Conservation (phyloP, 2,329 filamentous ascomycete species). For the Aspergillus sp. region DNA sequence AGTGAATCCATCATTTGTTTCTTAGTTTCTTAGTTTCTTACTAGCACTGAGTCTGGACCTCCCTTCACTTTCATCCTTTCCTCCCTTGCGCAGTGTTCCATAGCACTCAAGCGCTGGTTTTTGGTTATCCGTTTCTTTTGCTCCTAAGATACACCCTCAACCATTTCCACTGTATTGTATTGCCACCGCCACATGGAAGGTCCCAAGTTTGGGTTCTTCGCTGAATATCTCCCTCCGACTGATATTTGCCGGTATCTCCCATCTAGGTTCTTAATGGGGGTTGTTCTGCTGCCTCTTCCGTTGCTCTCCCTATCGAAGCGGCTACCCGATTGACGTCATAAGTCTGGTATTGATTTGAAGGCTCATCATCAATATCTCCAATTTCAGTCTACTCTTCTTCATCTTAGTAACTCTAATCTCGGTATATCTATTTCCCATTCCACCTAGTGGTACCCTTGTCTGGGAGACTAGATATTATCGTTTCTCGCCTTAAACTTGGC, state of each 20-base stretch:
- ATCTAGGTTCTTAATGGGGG: conserved; percentile 2
- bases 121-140: conserved; percentile 3
- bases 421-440: neutral
- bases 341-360: neutral
- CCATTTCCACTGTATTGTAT: neutral
- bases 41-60: neutral
- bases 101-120: neutral
- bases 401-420: neutral
- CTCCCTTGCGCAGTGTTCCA: neutral
- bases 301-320: neutral
- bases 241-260: neutral
- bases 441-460: neutral
- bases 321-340: conserved; percentile 1
- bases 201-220: neutral
- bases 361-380: neutral
- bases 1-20: too few species aligned
- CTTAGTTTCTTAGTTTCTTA: neutral
- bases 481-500: neutral
- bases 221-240: neutral
- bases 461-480: neutral
- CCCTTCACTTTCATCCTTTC: neutral
- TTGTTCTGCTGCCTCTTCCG: neutral
- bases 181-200: conserved; percentile 2
- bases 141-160: neutral
- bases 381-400: neutral